Conservation (phyloP, 169 alveolate genomes). For the Toxoplasma gondii region DNA sequence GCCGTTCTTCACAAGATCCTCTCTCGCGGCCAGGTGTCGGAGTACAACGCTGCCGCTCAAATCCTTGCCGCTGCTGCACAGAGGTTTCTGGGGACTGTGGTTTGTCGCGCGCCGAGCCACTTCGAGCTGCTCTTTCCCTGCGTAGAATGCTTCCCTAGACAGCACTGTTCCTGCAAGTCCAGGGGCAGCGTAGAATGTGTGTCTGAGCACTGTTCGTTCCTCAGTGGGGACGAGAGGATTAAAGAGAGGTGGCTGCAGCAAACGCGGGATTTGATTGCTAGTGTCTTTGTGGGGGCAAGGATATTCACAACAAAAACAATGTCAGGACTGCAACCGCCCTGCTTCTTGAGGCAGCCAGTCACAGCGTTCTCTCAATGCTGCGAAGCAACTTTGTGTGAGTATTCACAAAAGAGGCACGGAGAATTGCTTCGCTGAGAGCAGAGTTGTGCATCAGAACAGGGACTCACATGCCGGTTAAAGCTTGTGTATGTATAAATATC, state of each 20-base stretch:
- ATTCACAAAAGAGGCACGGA: too few species aligned
- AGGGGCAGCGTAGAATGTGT: neutral
- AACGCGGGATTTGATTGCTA: too few species aligned
- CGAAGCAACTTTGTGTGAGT: too few species aligned
- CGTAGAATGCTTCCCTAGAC: conserved; percentile 38
- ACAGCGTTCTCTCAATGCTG: too few species aligned
- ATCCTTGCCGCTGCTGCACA: conserved; percentile 75
- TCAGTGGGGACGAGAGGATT: neutral
- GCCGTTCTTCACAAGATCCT: conserved; percentile 87
- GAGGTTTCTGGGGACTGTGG: conserved; percentile 74
- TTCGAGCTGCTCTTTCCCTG: conserved; percentile 61
- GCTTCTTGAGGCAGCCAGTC: too few species aligned
- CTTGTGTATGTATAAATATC: too few species aligned
- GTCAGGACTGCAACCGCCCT: too few species aligned
- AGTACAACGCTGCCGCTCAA: conserved; percentile 77
- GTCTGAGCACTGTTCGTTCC: neutral
- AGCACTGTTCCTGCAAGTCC: conserved; percentile 60
- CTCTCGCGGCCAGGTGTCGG: conserved; percentile 86
- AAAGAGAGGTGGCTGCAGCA: neutral
- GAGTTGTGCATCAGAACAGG: too few species aligned
- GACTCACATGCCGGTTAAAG: too few species aligned
- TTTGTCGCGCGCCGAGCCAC: neutral
- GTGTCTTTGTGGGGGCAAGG: too few species aligned
- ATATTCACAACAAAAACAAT: too few species aligned
- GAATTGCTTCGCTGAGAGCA: too few species aligned